Evolutionary conservation across 1,284 basidiomycete species (phyloP).

Genomic region (Cutaneotrichosporon cavernicola): DNA sequence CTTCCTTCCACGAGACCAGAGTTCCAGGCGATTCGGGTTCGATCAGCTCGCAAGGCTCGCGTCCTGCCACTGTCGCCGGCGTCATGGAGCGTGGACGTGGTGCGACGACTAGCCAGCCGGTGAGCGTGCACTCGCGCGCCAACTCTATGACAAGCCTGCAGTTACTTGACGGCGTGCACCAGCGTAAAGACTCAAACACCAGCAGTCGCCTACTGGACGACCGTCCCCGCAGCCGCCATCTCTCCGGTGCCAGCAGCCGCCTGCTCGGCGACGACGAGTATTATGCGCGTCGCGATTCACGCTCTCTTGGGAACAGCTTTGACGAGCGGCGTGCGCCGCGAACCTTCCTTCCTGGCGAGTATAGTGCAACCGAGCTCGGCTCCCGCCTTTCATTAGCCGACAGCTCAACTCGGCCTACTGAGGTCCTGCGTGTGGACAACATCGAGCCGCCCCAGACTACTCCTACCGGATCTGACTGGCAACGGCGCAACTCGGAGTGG

Average conservation of each 20-base stretch:
- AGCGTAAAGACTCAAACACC: conserved; percentile 2
- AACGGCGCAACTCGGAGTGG: conserved; percentile 35
- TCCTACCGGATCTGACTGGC: background rate
- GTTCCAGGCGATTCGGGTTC: background rate
- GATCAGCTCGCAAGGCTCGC: background rate
- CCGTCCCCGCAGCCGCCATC: conserved; percentile 12
- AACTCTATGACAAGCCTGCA: conserved; percentile 2
- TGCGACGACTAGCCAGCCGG: background rate
- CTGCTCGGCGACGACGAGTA: conserved; percentile 14
- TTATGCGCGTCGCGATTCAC: background rate
- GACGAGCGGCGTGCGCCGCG: background rate
- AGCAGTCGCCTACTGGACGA: conserved; percentile 13
- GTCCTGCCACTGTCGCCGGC: background rate
- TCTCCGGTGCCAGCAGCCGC: conserved; percentile 13
- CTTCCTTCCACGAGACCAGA: conserved; percentile 6
- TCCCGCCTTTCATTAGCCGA: conserved; percentile 2
- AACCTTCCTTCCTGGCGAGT: conserved; percentile 5
- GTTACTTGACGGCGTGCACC: background rate
- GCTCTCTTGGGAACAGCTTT: background rate
- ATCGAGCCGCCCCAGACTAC: background rate
- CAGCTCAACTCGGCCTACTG: background rate
- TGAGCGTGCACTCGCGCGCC: background rate
- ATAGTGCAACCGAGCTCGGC: background rate
- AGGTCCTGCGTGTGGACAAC: background rate
- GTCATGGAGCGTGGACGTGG: conserved; percentile 5